Evolutionary conservation across 495 filamentous ascomycete genomes (phyloP).

Genomic region (Pseudevernia furfuracea): DNA sequence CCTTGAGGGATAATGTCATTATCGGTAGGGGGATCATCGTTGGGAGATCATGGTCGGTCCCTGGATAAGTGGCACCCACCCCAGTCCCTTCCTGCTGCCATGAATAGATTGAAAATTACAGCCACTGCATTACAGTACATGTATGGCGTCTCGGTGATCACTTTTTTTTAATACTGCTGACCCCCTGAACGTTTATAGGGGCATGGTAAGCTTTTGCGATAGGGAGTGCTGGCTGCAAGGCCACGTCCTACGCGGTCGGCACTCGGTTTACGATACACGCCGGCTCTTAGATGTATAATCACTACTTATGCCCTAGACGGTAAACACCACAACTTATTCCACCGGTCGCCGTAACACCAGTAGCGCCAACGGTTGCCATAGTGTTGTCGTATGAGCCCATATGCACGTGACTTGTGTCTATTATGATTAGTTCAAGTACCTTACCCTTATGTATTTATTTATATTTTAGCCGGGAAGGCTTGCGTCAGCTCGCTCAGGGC

Average conservation of each 20-base stretch:
- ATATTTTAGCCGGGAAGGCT: not conserved
- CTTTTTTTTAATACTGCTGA: not conserved
- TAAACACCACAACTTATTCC: too few relatives aligned
- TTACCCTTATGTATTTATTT: too few relatives aligned
- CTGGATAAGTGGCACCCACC: not conserved
- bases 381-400: not conserved
- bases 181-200: not conserved
- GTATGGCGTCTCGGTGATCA: not conserved
- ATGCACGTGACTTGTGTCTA: constrained; percentile 1
- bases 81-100: not conserved
- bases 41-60: not conserved
- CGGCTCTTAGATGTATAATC: not conserved
- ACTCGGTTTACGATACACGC: not conserved
- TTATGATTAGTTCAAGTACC: too few relatives aligned
- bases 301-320: not conserved
- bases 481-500: too few relatives aligned
- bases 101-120: not conserved
- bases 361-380: not conserved
- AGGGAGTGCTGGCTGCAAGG: not conserved
- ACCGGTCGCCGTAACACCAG: not conserved
- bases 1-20: too few relatives aligned
- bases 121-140: not conserved
- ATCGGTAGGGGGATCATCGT: not conserved
- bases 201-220: too few relatives aligned
- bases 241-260: constrained; percentile 8